Percentiles rank a stretch among this genome's conserved stretches.
phyloP scores from a whole-genome alignment of 257 asterid species.

The Penstemon newberryi region DNA sequence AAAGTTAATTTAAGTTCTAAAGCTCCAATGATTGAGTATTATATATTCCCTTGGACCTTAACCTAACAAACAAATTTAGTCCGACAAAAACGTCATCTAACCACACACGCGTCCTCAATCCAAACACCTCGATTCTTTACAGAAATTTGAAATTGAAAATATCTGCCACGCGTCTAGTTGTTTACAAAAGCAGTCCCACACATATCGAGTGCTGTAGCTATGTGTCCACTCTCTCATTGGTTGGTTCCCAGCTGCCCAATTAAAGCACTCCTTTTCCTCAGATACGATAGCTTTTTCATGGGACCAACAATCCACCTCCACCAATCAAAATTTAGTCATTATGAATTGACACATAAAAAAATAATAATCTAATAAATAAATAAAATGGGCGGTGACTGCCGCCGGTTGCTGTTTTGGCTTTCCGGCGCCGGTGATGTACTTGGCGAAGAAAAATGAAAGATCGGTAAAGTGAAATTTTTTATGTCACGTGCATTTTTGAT shows the following conservation, averaged over 20 bases:
- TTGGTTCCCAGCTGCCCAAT: constrained; percentile 31
- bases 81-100: constrained; percentile 7
- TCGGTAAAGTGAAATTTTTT: background rate
- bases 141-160: background rate
- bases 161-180: constrained; percentile 34
- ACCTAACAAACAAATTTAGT: background rate
- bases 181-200: constrained; percentile 44
- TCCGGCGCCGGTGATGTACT: too few relatives aligned
- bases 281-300: constrained; percentile 43
- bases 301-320: constrained; percentile 38
- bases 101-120: constrained; percentile 23
- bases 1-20: too few relatives aligned
- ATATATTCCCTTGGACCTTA: too few relatives aligned
- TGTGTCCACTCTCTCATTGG: constrained; percentile 42
- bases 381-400: background rate
- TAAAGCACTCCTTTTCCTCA: constrained; percentile 23
- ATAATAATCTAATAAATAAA: too few relatives aligned
- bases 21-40: too few relatives aligned
- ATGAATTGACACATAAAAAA: background rate
- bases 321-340: constrained; percentile 33
- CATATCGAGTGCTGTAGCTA: constrained; percentile 31
- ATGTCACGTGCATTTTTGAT: too few relatives aligned
- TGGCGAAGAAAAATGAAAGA: background rate
- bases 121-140: background rate
- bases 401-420: too few relatives aligned